Percentiles rank a stretch among this genome's conserved stretches.
These are phyloP conservation scores for Gaultheria prostrata DNA, from an alignment of 148 eudicot species.

Conservation along the genomic window DNA sequence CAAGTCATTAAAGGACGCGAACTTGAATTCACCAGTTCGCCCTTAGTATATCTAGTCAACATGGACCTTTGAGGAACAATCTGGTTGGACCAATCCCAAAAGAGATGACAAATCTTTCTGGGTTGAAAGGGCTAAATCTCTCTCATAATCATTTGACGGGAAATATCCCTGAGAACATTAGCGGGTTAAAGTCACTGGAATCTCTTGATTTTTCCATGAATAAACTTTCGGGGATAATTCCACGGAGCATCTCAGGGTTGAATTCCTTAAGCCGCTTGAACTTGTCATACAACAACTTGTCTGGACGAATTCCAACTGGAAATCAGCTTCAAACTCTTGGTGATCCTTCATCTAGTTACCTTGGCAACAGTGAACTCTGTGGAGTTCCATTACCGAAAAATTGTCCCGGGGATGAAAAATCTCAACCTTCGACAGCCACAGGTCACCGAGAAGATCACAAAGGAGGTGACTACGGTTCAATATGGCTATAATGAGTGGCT, in stretches of 20 bases:
- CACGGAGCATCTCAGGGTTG: not conserved
- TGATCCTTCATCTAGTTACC: not conserved
- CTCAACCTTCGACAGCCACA: not conserved
- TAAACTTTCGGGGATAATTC: not conserved
- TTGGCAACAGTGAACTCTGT: not conserved
- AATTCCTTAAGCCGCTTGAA: not conserved
- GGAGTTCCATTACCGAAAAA: not conserved
- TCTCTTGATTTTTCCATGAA: not conserved
- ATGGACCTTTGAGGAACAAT: slow-evolving; percentile 41
- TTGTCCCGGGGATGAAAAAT: not conserved
- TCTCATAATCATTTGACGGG: slow-evolving; percentile 31
- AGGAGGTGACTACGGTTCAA: slow-evolving; percentile 19
- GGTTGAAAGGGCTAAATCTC: slow-evolving; percentile 27
- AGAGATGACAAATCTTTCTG: slow-evolving; percentile 27
- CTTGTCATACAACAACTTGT: not conserved
- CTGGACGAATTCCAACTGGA: not conserved
- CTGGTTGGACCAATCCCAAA: slow-evolving; percentile 34
- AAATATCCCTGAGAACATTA: slow-evolving; percentile 31
- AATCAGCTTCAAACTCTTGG: not conserved
- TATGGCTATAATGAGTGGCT: slow-evolving; percentile 22
- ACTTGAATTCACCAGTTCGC: slow-evolving; percentile 18
- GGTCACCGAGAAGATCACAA: not conserved
- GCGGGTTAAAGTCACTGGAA: slow-evolving; percentile 18
- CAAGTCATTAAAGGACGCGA: slow-evolving; percentile 24
- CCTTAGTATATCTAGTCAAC: slow-evolving; percentile 5